Evolutionary conservation across 2,329 filamentous ascomycete genomes (phyloP), one percentile per base, ranked within the genome.

Genomic region (Exophiala sp.): DNA sequence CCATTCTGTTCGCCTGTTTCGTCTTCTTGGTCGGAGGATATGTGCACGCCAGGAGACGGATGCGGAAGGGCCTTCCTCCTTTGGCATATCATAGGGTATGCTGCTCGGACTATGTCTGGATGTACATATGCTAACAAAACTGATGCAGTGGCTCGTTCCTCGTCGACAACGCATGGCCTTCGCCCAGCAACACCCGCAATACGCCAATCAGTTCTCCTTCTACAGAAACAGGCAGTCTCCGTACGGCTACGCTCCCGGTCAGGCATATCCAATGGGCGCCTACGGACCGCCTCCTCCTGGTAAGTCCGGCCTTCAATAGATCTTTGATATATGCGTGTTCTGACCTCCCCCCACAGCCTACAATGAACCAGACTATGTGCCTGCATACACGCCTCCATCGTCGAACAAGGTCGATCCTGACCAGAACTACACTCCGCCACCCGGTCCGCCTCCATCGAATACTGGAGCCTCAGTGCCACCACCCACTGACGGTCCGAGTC

Each of bases 11-110:
- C 48, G 48, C 81, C 52, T 68, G 87, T 61, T 65, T 80, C 45
- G 60, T 74, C 35, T 88, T 82, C 73, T 72, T 89, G 61, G 58
- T 86, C 46, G 73, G 79, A 52, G 85, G 85, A 53, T 85, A 85
- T 65, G 68, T 79, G 40, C 87, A 91, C 67, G 87, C 86, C 39
- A 79, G 79, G 64, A 69, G 70, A 39, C 76, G 87, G 40, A 73
- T 90, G 57, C 74, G 71, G 53, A 83, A 81, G 65, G 85, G 85
- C 1, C 70, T 81, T 30, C 71, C 74, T 14, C 83, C 86, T 13
- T 68, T 89, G 29, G 68, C 67, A 55, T 91, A 91, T 63, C 86
- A 93, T 67, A 73, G 82, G 61, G 81, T 84, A 73, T 27, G 77
- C 53, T 30, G 3, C 14, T 13, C 10, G 35, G 7, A 23, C 10